Base-by-base conservation (phyloP, 2,329 filamentous ascomycete genomes). In the Colletotrichum paranaense region DNA sequence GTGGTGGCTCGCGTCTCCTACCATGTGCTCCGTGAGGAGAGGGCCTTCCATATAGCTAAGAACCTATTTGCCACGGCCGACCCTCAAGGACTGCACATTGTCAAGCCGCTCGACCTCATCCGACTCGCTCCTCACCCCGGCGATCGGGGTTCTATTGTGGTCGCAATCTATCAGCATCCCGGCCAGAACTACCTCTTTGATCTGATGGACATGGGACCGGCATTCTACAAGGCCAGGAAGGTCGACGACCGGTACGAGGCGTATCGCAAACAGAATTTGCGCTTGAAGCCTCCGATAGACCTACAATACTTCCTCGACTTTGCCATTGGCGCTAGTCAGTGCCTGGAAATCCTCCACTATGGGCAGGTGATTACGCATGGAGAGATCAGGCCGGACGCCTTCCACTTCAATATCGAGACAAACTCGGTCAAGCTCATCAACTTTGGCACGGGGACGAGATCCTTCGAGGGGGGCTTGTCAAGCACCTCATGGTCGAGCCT, bases 341-440 rank as follows among this genome's bases (percentile, higher is more conserved):
- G 94, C 79, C 84, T 97, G 60, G 95, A 98, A 81, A 91, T 97
- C 59, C 85, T 98, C n/a, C 96, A 98, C 78, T 95, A 98, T 82
- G 92, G 93, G 9, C 90, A 96, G 71, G 92, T 94, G 73, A 91
- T 95, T 70, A 92, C 98, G 1, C 96, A 98, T 78, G 96, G 96
- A 57, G 96, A 98, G 82, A 92, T 98, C 63, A 90, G 96, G 32
- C 94, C 92, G 5, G 96, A 98, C 82, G 93, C 95, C 0, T 98
- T 98, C 79, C 95, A 98, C 80, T 97, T 94, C 85, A 93, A 94
- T 77, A 80, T 86, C 16, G 90, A 95, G 58, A 90, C 90, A 1
- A 91, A 91, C 68, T 86, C 87, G 68, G 95, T 98, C 75, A 94
- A 93, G 79, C 88, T 98, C 75, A 89, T 94, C 75, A 95, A 94